Conservation (phyloP, 2,329 filamentous ascomycete genomes). For the Fusarium fujikuroi region DNA sequence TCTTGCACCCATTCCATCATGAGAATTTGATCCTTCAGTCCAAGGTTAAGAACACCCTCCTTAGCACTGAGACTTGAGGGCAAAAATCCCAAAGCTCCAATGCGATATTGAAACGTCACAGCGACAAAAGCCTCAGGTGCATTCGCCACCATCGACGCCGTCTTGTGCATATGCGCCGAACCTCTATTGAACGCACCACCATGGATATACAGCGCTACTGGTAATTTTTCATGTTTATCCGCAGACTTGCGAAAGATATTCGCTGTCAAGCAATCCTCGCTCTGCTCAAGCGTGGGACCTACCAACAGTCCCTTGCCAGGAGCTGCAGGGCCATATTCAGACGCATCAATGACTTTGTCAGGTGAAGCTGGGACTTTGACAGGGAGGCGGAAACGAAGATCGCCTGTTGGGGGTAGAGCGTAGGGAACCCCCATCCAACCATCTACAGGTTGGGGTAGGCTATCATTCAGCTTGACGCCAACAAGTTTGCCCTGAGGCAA, state of each 20-base stretch:
- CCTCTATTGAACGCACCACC: conserved; percentile 59
- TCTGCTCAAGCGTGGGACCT: conserved; percentile 44
- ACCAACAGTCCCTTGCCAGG: conserved; percentile 40
- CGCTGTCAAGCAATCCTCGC: conserved; percentile 65
- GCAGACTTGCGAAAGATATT: conserved; percentile 61
- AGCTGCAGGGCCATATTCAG: conserved; percentile 50
- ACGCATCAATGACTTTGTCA: conserved; percentile 47
- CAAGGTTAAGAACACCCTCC: conserved; percentile 65
- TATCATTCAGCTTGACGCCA: conserved; percentile 29
- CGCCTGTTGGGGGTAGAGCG: conserved; percentile 57
- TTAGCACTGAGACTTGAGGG: conserved; percentile 60
- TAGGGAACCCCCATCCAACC: conserved; percentile 62
- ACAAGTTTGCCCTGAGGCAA: conserved; percentile 39
- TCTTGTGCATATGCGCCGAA: conserved; percentile 64
- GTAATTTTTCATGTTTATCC: conserved; percentile 40
- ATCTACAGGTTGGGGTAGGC: conserved; percentile 46
- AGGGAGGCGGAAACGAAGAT: conserved; percentile 57
- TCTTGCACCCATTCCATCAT: conserved; percentile 65
- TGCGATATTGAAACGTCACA: conserved; percentile 62
- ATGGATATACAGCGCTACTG: conserved; percentile 68
- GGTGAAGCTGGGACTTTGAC: conserved; percentile 42
- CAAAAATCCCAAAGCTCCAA: conserved; percentile 71
- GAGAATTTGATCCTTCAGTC: conserved; percentile 62
- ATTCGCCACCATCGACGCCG: conserved; percentile 70
- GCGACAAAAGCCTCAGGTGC: conserved; percentile 60